phyloP scores from a whole-genome alignment of 1,284 basidiomycete species.

The Tilletia walkeri region DNA sequence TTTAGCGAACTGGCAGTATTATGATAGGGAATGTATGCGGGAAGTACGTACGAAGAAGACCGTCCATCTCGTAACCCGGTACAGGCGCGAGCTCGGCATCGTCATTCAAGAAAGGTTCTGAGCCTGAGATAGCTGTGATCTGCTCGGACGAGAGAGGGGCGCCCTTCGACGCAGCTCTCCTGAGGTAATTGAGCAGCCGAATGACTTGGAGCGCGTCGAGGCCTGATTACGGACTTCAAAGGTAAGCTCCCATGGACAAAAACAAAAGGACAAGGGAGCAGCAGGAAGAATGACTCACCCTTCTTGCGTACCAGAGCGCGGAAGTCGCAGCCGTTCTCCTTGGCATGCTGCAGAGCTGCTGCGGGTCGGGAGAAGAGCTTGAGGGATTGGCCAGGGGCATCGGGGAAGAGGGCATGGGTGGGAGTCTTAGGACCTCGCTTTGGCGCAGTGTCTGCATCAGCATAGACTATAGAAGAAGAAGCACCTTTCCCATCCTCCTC shows the following conservation, averaged over 20 bases:
- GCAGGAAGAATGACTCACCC: slow-evolving; percentile 1
- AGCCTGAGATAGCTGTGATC: slow-evolving; percentile 23
- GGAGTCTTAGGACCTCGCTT: slow-evolving; percentile 8
- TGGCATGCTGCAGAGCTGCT: slow-evolving; percentile 39
- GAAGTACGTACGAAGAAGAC: slow-evolving; percentile 34
- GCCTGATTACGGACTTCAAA: slow-evolving; percentile 11
- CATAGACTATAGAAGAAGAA: neutral
- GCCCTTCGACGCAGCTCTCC: slow-evolving; percentile 26
- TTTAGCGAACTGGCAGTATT: neutral
- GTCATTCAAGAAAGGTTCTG: slow-evolving; percentile 32
- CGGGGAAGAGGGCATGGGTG: slow-evolving; percentile 25
- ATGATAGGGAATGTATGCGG: neutral
- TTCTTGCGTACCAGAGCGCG: slow-evolving; percentile 30
- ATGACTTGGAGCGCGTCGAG: slow-evolving; percentile 51
- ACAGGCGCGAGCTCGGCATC: slow-evolving; percentile 51
- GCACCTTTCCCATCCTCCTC: neutral
- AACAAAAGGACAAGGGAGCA: neutral
- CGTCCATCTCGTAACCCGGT: slow-evolving; percentile 47
- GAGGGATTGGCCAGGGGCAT: slow-evolving; percentile 25
- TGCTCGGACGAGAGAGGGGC: slow-evolving; percentile 23
- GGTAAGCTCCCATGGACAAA: neutral
- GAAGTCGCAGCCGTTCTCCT: slow-evolving; percentile 41
- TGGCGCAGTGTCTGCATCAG: neutral
- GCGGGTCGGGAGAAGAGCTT: slow-evolving; percentile 30
- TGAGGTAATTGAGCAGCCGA: slow-evolving; percentile 49